Percentiles rank a stretch among this genome's conserved stretches.
Conservation (phyloP, 169 alveolate species). For the Plasmodium billcollinsi region DNA sequence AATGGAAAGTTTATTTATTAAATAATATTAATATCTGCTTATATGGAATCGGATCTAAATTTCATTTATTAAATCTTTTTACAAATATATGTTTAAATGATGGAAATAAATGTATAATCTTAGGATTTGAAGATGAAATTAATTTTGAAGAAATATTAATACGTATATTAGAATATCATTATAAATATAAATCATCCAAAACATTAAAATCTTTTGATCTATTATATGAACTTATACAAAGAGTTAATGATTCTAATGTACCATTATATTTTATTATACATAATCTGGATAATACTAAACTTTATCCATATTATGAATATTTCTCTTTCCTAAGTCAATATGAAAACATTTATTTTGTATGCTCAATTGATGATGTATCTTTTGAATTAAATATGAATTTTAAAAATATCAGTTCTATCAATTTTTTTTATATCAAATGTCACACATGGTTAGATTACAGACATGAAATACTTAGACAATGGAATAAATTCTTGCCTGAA, state of each 20-base stretch:
- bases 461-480: conserved; percentile 65
- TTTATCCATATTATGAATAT: conserved; percentile 66
- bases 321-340: conserved; percentile 63
- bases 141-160: conserved; percentile 62
- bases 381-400: conserved; percentile 61
- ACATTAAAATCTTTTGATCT: conserved; percentile 59
- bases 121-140: conserved; percentile 63
- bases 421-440: conserved; percentile 49
- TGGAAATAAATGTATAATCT: conserved; percentile 54
- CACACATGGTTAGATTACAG: conserved; percentile 72
- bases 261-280: conserved; percentile 67
- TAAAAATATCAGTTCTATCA: conserved; percentile 45
- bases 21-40: conserved; percentile 66
- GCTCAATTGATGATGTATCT: conserved; percentile 68
- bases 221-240: conserved; percentile 46
- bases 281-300: conserved; percentile 50
- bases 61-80: conserved; percentile 57
- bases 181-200: conserved; percentile 45
- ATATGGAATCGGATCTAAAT: conserved; percentile 67
- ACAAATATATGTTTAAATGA: conserved; percentile 60
- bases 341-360: conserved; percentile 44
- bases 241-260: conserved; percentile 46
- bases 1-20: conserved; percentile 69
- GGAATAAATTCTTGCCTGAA: conserved; percentile 67
- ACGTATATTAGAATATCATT: conserved; percentile 61